Evolutionary conservation across 495 filamentous ascomycete genomes (phyloP), one percentile per base, ranked within the genome.

Genomic region (Podospora didyma): DNA sequence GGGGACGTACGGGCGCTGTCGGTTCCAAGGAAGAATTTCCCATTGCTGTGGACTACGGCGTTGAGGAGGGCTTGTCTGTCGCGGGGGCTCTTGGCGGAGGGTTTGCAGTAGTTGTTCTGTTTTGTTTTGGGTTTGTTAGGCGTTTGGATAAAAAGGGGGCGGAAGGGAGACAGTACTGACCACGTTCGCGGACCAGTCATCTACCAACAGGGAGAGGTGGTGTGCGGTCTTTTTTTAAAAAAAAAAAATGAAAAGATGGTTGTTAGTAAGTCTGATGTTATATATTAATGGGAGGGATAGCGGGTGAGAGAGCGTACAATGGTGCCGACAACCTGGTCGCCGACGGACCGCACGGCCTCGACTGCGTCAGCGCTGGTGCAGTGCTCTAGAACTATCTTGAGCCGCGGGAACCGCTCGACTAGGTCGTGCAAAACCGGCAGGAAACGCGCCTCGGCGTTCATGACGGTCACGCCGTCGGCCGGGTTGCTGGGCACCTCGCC

Each of bases 21-120:
- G 11, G 64, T 67, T 23, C 62, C 62, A 24, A 96, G 83, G 79
- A 96, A 96, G 76, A 96, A 96, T 66, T 91, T 92, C 3, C 82
- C 77, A 58, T 87, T 78, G 17, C 89, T 85, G 23, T 76, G 82
- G 7, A 80, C 79, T 7, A 82, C 82, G 5, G 90, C 86, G 46
- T 80, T 79, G 55, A 96, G 72, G 50, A 96, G 79, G 7, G 90
- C 89, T 16, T 83, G 80, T 7, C 92, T 82, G 65, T 96, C 92
- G 17, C 79, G 78, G 3, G 89, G 86, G 14, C 71, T 71, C 65
- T 92, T 91, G 53, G 89, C 86, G 35, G 89, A 82, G 12, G 88
- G 90, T 73, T 96, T 96, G 80, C 92, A 96, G 78, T 90, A 95
- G 64, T 82, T 84, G 76, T 89, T 87, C 37, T 88, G n/a, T n/a